Base-by-base conservation (phyloP, 257 asterid genomes). In the Parsonsia alboflavescens region DNA sequence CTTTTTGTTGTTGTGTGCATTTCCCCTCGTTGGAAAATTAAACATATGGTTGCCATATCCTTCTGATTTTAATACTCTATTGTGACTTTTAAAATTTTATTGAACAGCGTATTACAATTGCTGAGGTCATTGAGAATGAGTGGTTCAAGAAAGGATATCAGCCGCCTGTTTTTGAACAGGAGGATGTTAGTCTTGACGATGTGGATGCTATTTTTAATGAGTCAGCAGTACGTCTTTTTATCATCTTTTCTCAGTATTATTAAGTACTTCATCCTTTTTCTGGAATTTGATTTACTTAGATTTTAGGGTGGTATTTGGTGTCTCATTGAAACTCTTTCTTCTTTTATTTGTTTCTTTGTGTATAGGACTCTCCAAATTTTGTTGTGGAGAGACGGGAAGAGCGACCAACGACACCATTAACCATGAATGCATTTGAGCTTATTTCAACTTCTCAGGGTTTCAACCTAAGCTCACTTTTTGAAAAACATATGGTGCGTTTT, bases 371-470 rank as follows among this genome's bases (percentile, higher is more conserved):
- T 61, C 87, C 88, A 0, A 85, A 92, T 74, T 89, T 92, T 56
- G 97, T 94, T 45, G 97, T 88, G 77, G 99, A 94, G 89, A 90
- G 91, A 77, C 91, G 91, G 59, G 96, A 89, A 73, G 94, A 75
- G 68, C 83, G 77, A 28, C 88, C 94, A 17, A 30, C 85, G 7
- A 76, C 88, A 46, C 99, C 99, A n/a, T 82, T 79, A 67, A 75
- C 93, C 39, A 94, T 94, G 99, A 94, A 94, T 42, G 99, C 97
- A 10, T 94, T 94, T 71, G 99, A 94, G 83, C 97, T 94, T 59
- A 94, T 94, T 72, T 94, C 99, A 66, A 94, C 90, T 75, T 94
- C 99, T 41, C 97, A 92, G 89, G 97, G 99, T 82, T 96, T 94
- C 80, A 92, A 91, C 81, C 93, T 94, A 73, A 85, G 89, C 80